These are phyloP conservation scores for Eremomyces bilateralis DNA, from an alignment of 495 filamentous ascomycete genomes.

Conservation along the genomic window DNA sequence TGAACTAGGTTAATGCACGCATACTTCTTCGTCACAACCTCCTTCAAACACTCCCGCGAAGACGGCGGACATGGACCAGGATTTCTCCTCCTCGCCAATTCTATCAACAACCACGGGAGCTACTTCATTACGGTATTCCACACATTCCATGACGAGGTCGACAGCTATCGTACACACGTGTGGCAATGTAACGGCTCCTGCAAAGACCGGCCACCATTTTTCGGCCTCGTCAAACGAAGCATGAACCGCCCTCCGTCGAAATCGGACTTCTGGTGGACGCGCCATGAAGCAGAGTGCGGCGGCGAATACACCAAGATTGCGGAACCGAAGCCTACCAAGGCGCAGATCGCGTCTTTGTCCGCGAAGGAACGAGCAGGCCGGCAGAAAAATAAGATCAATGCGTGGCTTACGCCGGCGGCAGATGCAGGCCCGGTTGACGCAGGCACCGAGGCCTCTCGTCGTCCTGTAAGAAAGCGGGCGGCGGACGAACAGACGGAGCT, in stretches of 20 bases:
- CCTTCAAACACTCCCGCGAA: slow-evolving; percentile 15
- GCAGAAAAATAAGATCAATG: slow-evolving; percentile 20
- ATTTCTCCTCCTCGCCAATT: slow-evolving; percentile 16
- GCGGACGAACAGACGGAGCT: slow-evolving; percentile 1
- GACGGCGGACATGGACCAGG: slow-evolving; percentile 19
- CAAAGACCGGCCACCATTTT: slow-evolving; percentile 12
- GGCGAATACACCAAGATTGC: slow-evolving; percentile 16
- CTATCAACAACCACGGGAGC: slow-evolving; percentile 16
- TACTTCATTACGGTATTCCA: slow-evolving; percentile 17
- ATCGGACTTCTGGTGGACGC: slow-evolving; percentile 15
- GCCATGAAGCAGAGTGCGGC: slow-evolving; percentile 16
- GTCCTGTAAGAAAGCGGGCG: neutral
- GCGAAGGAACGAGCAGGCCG: slow-evolving; percentile 14
- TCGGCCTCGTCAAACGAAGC: slow-evolving; percentile 17
- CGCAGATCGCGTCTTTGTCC: slow-evolving; percentile 12
- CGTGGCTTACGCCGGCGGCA: slow-evolving; percentile 10
- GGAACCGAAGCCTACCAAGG: slow-evolving; percentile 15
- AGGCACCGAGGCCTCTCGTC: too few species aligned
- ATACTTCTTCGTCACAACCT: slow-evolving; percentile 20
- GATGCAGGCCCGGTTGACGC: neutral
- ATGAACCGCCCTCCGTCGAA: slow-evolving; percentile 19
- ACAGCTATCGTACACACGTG: slow-evolving; percentile 17
- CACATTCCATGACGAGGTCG: slow-evolving; percentile 19
- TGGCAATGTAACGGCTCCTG: slow-evolving; percentile 19
- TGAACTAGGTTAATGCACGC: slow-evolving; percentile 14